phyloP scores from a whole-genome alignment of 1,139 yeast species.

The Kodamaea derodonti region DNA sequence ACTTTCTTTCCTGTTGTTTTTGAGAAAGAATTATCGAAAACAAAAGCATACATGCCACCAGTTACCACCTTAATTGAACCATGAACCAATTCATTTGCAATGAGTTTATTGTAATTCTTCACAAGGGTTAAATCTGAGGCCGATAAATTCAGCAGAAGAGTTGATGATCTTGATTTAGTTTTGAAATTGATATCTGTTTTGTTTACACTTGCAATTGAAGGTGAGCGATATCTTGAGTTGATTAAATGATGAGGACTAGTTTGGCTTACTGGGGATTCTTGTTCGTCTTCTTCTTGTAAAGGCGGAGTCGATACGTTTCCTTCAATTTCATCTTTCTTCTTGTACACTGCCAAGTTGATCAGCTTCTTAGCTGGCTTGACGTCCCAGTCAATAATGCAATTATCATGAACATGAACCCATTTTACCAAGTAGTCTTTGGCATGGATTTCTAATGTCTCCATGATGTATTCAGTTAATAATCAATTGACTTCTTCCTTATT shows the following conservation, averaged over 20 bases:
- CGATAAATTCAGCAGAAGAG: constrained; percentile 30
- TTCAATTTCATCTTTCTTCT: constrained; percentile 24
- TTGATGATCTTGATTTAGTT: constrained; percentile 34
- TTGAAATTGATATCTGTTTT: constrained; percentile 26
- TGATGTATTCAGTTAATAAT: constrained; percentile 15
- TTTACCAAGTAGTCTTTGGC: constrained; percentile 85
- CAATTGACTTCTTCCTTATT: too few relatives aligned
- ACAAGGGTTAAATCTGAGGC: constrained; percentile 38
- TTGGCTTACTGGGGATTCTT: background rate
- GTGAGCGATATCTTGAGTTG: constrained; percentile 23
- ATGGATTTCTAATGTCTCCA: constrained; percentile 89
- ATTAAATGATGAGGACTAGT: background rate
- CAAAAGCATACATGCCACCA: constrained; percentile 77
- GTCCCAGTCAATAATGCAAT: constrained; percentile 70
- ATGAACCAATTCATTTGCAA: constrained; percentile 53
- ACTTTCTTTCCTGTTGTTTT: constrained; percentile 82
- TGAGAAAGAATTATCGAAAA: constrained; percentile 89
- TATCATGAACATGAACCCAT: constrained; percentile 79
- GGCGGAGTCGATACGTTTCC: constrained; percentile 1
- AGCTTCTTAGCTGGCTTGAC: constrained; percentile 81
- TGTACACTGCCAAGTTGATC: constrained; percentile 63
- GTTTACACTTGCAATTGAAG: constrained; percentile 38
- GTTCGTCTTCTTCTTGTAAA: background rate
- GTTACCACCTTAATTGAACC: constrained; percentile 56
- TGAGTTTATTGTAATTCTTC: constrained; percentile 41